Evolutionary conservation across 805 yeast genomes (phyloP), one percentile per base, ranked within the genome.

Genomic region (Suhomyces faveliae): DNA sequence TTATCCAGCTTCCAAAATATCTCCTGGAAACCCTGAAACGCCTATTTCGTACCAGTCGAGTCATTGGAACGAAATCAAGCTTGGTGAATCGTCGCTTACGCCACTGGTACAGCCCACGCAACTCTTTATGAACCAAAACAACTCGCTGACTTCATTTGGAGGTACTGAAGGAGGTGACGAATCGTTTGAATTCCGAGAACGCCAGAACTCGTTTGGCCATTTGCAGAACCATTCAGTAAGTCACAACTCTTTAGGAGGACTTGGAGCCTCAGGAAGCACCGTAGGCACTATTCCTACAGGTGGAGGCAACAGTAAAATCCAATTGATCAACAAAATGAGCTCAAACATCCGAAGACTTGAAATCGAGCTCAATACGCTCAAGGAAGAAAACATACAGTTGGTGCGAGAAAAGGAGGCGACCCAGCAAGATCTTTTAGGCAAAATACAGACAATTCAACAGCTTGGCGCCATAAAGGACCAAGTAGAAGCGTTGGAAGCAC

Each of bases 281-380:
- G 27, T 13, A 5, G 56, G 51, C 9, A 23, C 52, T 5, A 50
- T 52, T 9, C 55, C 53, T n/a, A 51, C 51, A 8, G 39, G 35
- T 8, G 33, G 52, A 3, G 20, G 30, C 33, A 60, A 58, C 41
- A 56, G 55, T 33, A 63, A 67, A 17, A 76, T 84, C 39, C 96
- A 87, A 60, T 62, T 88, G 45, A 78, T 88, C 42, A 82, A 85
- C 51, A 87, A 85, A 57, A 76, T 94, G 74, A 83, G 91, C 40
- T 70, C 87, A 0, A 88, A 83, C 43, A 81, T 92, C 15, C 77
- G 96, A 50, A 76, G 91, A 47, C 70, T 92, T 35, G 96, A 92
- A 62, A 78, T 86, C 22, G 97, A 94, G 60, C 64, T 90, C 12
- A 66, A 80, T 38, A 76, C 87, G 0, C 67, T 83, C 44, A 78